Evolutionary conservation across 2,329 filamentous ascomycete genomes (phyloP).

Genomic region (Penicillium sclerotigenum): DNA sequence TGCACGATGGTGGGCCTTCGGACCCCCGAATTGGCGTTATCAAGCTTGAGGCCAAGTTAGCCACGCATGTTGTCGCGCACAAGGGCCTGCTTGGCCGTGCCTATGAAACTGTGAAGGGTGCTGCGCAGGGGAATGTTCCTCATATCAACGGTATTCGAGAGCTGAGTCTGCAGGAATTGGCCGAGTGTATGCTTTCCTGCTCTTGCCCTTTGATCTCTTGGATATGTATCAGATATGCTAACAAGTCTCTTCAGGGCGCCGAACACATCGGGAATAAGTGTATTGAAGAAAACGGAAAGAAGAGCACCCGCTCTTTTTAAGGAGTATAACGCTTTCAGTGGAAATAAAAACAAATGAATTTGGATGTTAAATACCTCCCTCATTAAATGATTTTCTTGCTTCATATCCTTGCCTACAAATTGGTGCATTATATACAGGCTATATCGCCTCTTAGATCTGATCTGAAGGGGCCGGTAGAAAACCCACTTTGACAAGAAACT

Average conservation of each 20-base stretch:
- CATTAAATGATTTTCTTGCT: not conserved
- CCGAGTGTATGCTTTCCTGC: conserved; percentile 49
- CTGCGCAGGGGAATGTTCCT: conserved; percentile 68
- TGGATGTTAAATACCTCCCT: not conserved
- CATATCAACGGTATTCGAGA: conserved; percentile 73
- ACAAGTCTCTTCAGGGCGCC: conserved; percentile 28
- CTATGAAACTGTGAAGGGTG: conserved; percentile 71
- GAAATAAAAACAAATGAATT: not conserved
- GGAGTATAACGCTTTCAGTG: not conserved
- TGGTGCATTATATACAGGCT: not conserved
- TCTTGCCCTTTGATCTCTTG: not conserved
- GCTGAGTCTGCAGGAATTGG: conserved; percentile 63
- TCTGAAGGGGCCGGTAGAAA: not conserved
- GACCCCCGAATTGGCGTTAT: conserved; percentile 83
- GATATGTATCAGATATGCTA: not conserved
- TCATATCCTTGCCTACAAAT: too few species aligned
- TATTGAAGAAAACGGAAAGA: not conserved
- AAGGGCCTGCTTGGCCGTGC: conserved; percentile 63
- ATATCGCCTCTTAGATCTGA: not conserved
- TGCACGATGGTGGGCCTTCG: conserved; percentile 74
- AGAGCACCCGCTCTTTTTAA: accelerated
- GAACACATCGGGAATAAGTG: conserved; percentile 25
- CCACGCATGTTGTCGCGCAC: conserved; percentile 65
- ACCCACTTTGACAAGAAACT: conserved; percentile 12
- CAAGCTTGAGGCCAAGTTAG: conserved; percentile 67